phyloP scores from a whole-genome alignment of 2,329 filamentous ascomycete genomes.

The Pestalotiopsis fici region DNA sequence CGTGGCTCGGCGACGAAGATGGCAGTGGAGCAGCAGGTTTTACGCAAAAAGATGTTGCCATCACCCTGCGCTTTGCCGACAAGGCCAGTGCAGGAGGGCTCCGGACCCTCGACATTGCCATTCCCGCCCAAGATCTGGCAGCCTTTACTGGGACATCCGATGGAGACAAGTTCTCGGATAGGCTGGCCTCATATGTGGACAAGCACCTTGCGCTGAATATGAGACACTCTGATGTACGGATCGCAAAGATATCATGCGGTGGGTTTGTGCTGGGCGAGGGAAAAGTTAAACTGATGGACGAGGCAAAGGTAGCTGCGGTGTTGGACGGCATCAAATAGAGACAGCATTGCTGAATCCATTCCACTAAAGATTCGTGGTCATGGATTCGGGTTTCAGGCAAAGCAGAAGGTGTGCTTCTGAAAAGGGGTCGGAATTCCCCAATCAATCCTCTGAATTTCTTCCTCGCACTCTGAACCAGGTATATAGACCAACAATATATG shows the following conservation, averaged over 20 bases:
- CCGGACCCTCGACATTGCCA: conserved; percentile 51
- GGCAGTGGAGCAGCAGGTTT: conserved; percentile 28
- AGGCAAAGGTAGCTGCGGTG: not conserved
- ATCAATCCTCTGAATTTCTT: too few relatives aligned
- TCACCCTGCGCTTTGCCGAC: conserved; percentile 53
- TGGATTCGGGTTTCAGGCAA: too few relatives aligned
- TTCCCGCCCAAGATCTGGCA: conserved; percentile 47
- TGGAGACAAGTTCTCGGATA: conserved; percentile 42
- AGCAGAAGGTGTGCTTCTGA: not conserved
- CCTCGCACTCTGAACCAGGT: not conserved
- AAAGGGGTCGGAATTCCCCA: too few relatives aligned
- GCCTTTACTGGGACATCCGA: conserved; percentile 38
- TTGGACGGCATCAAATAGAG: not conserved
- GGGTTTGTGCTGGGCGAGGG: conserved; percentile 56
- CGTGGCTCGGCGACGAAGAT: conserved; percentile 46
- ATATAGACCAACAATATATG: conserved; percentile 2
- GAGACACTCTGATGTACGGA: conserved; percentile 54
- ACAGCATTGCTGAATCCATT: not conserved
- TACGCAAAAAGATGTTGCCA: conserved; percentile 43
- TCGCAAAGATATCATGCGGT: conserved; percentile 55
- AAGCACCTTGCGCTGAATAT: conserved; percentile 56
- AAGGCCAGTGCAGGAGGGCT: conserved; percentile 34
- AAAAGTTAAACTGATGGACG: conserved; percentile 42
- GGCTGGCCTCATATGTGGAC: conserved; percentile 49
- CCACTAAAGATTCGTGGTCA: too few relatives aligned